Base-by-base conservation (phyloP, 2,329 filamentous ascomycete genomes). In the Calonectria pseudoreteaudii region DNA sequence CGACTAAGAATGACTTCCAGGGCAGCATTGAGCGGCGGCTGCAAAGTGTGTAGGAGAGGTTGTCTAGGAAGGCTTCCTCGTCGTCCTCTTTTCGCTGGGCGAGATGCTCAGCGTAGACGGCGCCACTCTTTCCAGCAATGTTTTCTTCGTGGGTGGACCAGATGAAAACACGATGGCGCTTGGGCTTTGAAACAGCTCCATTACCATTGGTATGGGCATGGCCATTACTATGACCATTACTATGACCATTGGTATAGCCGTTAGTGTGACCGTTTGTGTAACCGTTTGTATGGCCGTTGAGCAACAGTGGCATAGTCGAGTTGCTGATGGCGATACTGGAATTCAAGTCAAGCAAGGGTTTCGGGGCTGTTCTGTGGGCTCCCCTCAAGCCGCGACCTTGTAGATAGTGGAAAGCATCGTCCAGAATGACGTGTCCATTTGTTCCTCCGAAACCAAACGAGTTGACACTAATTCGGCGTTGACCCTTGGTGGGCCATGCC, bases 361-460 rank as follows among this genome's bases (percentile, higher is more conserved):
- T 68, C 26, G 68, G 26, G 8, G 68, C 41, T 5, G 64, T 73
- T 16, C 66, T 53, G 52, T 72, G 66, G 2, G 49, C 31, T 7
- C 31, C 70, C 20, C 13, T 47, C 26, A 74, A 36, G 16, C 71
- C 53, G 3, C 71, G 66, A 11, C 70, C 64, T 1, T 41, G 18
- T 1, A 78, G 67, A 34, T 77, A 79, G 34, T 69, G 62, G 34
- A 47, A 67, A 0, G 75, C 74, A 18, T 75, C 76, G 26, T 80
- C 78, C 2, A 81, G 52, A 20, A 81, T 77, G 11, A 79, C 74
- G 44, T 82, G 81, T 0, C 74, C 76, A 23, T 82, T 83, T 8
- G 77, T 76, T 2, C 81, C 81, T 0, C 81, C 80, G 9, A 79
- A 81, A 0, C 80, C 81, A 14, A 82, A 83, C 4, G 81, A 80